phyloP scores from a whole-genome alignment of 345 rosid species.

The Corchorus olitorius region DNA sequence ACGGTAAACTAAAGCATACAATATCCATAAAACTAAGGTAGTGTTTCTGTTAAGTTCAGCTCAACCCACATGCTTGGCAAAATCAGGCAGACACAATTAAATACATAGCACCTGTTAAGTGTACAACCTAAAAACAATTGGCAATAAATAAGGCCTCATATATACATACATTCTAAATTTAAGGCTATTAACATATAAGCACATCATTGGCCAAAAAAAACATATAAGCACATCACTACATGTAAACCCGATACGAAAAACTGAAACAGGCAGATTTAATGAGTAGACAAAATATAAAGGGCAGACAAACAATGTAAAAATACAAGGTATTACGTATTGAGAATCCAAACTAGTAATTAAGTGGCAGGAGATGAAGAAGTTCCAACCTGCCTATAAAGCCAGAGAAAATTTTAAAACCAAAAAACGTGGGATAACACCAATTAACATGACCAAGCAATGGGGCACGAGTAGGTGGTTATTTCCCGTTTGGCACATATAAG shows the following conservation, averaged over 20 bases:
- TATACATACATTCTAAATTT: background rate
- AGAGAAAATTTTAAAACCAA: background rate
- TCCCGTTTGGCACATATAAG: background rate
- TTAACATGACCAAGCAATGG: background rate
- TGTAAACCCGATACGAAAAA: background rate
- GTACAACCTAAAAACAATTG: background rate
- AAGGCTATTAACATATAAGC: background rate
- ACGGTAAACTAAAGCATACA: background rate
- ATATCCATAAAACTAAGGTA: background rate
- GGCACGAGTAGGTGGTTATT: background rate
- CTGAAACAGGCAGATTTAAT: background rate
- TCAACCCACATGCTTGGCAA: background rate
- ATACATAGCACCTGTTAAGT: background rate
- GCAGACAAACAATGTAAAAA: background rate
- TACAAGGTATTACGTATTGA: background rate
- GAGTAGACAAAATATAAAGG: background rate
- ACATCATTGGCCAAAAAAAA: background rate
- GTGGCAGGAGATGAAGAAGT: background rate
- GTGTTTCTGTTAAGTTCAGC: background rate
- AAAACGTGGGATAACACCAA: background rate
- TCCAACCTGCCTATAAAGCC: background rate
- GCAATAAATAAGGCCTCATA: background rate
- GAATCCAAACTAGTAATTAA: background rate
- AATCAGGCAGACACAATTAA: background rate
- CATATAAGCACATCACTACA: background rate